Conservation (phyloP, 768 basidiomycete species). For the Mycena alexandri region DNA sequence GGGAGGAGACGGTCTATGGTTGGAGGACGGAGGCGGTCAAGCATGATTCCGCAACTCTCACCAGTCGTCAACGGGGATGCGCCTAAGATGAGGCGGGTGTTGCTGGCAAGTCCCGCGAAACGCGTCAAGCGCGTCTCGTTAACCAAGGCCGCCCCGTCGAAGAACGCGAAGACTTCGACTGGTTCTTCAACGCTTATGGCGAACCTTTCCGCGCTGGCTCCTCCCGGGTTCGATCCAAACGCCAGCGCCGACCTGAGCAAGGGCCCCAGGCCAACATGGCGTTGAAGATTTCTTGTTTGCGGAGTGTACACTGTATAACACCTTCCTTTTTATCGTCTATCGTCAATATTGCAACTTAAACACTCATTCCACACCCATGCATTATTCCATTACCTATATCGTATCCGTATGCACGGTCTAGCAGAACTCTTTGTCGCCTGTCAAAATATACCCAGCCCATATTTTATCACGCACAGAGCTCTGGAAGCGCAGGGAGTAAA, state of each 20-base stretch:
- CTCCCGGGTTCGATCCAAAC: conserved; percentile 54
- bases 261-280: conserved; percentile 68
- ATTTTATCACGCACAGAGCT: conserved; percentile 7
- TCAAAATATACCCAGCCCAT: conserved; percentile 42
- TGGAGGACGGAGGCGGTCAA: conserved; percentile 81
- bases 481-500: not conserved
- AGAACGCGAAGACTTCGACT: conserved; percentile 26
- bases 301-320: conserved; percentile 32
- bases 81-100: conserved; percentile 56
- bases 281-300: conserved; percentile 51
- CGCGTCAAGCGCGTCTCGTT: conserved; percentile 70
- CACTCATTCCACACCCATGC: conserved; percentile 34
- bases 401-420: conserved; percentile 33
- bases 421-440: conserved; percentile 24
- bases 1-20: conserved; percentile 78
- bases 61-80: conserved; percentile 56
- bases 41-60: conserved; percentile 80
- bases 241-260: conserved; percentile 63
- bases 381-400: conserved; percentile 28
- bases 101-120: conserved; percentile 69
- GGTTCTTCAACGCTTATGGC: conserved; percentile 44
- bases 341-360: conserved; percentile 31
- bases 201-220: conserved; percentile 48
- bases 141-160: conserved; percentile 46
- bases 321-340: conserved; percentile 18